Evolutionary conservation across 139 green algal species (phyloP).

Genomic region (Astrephomene gubernaculifera): DNA sequence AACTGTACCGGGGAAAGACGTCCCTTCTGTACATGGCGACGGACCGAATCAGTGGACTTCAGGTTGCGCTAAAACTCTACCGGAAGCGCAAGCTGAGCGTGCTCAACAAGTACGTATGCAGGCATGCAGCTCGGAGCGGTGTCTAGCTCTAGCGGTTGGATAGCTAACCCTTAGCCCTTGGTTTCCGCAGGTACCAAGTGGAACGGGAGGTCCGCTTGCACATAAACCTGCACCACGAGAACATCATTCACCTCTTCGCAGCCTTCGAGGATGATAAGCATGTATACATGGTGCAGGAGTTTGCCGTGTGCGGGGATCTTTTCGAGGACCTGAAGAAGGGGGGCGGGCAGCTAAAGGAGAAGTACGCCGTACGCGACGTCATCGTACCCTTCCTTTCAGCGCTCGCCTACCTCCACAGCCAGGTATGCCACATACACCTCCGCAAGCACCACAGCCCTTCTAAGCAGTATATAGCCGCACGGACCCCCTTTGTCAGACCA

Average conservation of each 20-base stretch:
- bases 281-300: conserved; percentile 84
- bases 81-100: conserved; percentile 63
- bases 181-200: conserved; percentile 58
- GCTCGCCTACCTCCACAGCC: conserved; percentile 74
- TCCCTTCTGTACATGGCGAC: conserved; percentile 74
- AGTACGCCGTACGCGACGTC: conserved; percentile 62
- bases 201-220: conserved; percentile 71
- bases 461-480: too few relatives aligned
- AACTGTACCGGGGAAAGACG: conserved; percentile 83
- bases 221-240: conserved; percentile 61
- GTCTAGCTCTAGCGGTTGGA: too few relatives aligned
- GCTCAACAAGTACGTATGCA: conserved; percentile 60
- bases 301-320: conserved; percentile 78
- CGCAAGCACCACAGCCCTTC: too few relatives aligned
- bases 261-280: conserved; percentile 86
- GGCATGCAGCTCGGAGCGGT: too few relatives aligned
- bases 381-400: conserved; percentile 75
- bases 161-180: too few relatives aligned
- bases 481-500: too few relatives aligned
- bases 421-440: too few relatives aligned
- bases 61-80: conserved; percentile 70
- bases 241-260: conserved; percentile 75
- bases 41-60: conserved; percentile 58
- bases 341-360: conserved; percentile 75
- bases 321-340: conserved; percentile 79